These are phyloP conservation scores for Apiospora malaysiana DNA, from an alignment of 2,329 filamentous ascomycete species.

Conservation along the genomic window DNA sequence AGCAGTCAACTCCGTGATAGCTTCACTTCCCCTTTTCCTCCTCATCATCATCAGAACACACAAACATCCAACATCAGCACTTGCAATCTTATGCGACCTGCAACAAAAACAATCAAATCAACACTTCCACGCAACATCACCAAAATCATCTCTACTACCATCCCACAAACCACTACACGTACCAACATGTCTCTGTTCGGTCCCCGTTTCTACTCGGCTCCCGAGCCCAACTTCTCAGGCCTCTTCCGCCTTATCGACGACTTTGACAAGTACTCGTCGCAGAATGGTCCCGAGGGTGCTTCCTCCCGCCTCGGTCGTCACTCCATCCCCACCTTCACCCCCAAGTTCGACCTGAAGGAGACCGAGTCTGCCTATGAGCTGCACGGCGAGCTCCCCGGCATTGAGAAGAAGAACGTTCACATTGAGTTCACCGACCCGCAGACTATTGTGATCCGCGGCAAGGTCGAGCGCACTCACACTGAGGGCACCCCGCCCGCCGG, in stretches of 20 bases:
- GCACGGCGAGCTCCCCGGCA: constrained; percentile 79
- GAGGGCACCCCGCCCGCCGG: constrained; percentile 58
- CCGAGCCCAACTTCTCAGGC: constrained; percentile 59
- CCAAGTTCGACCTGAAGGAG: constrained; percentile 81
- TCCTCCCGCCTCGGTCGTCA: constrained; percentile 28
- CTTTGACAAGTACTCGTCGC: constrained; percentile 62
- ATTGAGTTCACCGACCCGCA: constrained; percentile 82
- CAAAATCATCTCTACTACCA: constrained; percentile 22
- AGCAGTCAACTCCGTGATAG: constrained; percentile 26
- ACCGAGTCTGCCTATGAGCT: constrained; percentile 73
- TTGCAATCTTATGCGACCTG: constrained; percentile 19
- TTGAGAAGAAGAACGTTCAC: constrained; percentile 74
- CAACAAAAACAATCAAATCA: background rate
- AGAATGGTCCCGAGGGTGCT: constrained; percentile 18
- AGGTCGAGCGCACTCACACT: constrained; percentile 68
- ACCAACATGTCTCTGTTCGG: constrained; percentile 66
- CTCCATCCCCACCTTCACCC: constrained; percentile 65
- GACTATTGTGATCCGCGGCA: constrained; percentile 74
- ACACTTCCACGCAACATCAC: constrained; percentile 29
- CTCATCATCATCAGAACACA: constrained; percentile 30
- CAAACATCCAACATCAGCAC: constrained; percentile 28
- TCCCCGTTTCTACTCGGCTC: constrained; percentile 53
- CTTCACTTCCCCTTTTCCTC: constrained; percentile 23
- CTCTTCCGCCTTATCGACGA: constrained; percentile 71
- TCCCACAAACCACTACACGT: constrained; percentile 31